Conservation (phyloP, 208 protist species). For the Trypanosoma scelopori region DNA sequence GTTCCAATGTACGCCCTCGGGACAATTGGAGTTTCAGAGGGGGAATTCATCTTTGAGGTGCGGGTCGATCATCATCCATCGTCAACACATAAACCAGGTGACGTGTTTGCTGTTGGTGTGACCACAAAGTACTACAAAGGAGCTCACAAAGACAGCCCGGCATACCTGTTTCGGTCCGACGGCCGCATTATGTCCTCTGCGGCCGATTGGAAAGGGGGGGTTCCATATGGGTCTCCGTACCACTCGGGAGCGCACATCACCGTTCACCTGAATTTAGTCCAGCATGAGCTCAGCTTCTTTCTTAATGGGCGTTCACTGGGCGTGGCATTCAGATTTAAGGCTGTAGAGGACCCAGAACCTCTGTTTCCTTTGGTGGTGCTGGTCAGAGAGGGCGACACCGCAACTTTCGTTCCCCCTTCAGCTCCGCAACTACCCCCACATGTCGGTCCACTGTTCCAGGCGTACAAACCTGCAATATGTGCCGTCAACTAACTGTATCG, state of each 20-base stretch:
- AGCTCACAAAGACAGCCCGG: conserved; percentile 15
- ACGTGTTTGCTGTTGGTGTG: conserved; percentile 41
- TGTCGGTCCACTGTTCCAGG: neutral
- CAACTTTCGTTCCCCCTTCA: conserved; percentile 40
- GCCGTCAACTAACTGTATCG: neutral
- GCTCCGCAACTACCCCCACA: conserved; percentile 14
- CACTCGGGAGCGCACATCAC: conserved; percentile 42
- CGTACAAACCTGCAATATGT: neutral
- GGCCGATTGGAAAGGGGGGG: conserved; percentile 23
- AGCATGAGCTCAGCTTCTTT: conserved; percentile 46
- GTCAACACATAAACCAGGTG: conserved; percentile 15
- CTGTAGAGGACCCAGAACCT: conserved; percentile 38
- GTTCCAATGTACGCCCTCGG: conserved; percentile 64
- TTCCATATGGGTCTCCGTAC: conserved; percentile 52
- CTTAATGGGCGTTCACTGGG: conserved; percentile 51
- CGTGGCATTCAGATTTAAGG: conserved; percentile 56
- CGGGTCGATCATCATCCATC: conserved; percentile 29
- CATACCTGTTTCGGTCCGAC: conserved; percentile 54
- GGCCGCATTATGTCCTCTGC: conserved; percentile 38
- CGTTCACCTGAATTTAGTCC: conserved; percentile 42
- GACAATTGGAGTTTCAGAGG: conserved; percentile 34
- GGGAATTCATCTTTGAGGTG: conserved; percentile 38
- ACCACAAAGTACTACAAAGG: conserved; percentile 35
- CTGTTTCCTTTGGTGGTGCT: conserved; percentile 67
- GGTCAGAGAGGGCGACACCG: conserved; percentile 38